phyloP scores from a whole-genome alignment of 2,329 filamentous ascomycete species.

The Sclerotinia sclerotiorum region DNA sequence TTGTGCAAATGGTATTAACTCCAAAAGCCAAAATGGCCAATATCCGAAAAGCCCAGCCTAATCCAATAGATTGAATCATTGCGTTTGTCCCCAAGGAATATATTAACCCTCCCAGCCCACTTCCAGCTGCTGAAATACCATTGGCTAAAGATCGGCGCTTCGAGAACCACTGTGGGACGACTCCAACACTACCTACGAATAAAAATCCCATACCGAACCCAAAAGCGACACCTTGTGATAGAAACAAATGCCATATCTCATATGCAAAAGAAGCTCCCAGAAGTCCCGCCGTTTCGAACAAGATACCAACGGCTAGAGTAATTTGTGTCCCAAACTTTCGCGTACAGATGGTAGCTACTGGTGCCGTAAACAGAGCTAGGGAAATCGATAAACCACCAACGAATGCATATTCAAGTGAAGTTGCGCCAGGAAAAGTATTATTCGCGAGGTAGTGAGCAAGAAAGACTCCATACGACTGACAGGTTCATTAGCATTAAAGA shows the following conservation, averaged over 20 bases:
- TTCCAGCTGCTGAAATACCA: conserved; percentile 65
- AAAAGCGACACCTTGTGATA: conserved; percentile 73
- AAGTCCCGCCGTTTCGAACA: conserved; percentile 63
- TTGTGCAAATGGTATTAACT: conserved; percentile 62
- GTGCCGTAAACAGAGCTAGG: conserved; percentile 65
- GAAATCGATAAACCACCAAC: conserved; percentile 71
- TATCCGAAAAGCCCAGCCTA: conserved; percentile 58
- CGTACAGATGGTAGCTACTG: conserved; percentile 49
- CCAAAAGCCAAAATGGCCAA: conserved; percentile 56
- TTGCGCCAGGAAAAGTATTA: conserved; percentile 61
- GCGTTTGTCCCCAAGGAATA: conserved; percentile 54
- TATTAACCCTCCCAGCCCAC: conserved; percentile 66
- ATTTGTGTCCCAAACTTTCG: conserved; percentile 61
- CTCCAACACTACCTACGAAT: conserved; percentile 64
- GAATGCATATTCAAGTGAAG: conserved; percentile 69
- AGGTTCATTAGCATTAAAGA: conserved; percentile 18
- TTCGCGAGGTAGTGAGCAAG: conserved; percentile 72
- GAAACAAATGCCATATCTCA: conserved; percentile 72
- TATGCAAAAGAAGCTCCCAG: conserved; percentile 69
- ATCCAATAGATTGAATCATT: conserved; percentile 54
- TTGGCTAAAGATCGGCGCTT: conserved; percentile 57
- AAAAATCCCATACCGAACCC: conserved; percentile 77
- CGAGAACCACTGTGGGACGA: conserved; percentile 62
- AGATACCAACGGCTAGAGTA: conserved; percentile 63
- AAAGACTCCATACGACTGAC: conserved; percentile 67